Base-by-base conservation (phyloP, 352 stramenopile genomes). In the Phytophthora hibernalis region DNA sequence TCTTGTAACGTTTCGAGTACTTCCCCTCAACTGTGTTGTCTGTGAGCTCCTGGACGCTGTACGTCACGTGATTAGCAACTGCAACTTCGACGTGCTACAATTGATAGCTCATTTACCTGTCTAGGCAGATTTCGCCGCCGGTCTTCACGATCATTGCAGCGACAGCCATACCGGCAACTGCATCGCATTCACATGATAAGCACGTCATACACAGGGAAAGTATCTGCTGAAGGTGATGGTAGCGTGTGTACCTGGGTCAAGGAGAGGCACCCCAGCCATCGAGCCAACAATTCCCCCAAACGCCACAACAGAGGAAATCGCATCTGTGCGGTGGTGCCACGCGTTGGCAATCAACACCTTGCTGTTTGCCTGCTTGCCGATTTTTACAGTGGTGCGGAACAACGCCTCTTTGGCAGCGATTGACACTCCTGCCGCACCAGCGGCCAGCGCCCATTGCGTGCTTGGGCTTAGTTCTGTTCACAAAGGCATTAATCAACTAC, bases 291-390 rank as follows among this genome's bases (percentile, higher is more conserved):
- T 95, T 16, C 87, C 87, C 56, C 82, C 81, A 6, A 97, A 61
- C 2, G 91, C 90, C 1, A 97, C 83, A 16, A 97, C 66, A 0
- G 91, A 97, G n/a, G 91, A 97, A 40, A 97, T 92, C 2, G 91
- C 89, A 44, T 97, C 91, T 1, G 89, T 96, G 13, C 91, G 89
- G 56, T 97, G 91, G 56, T 99, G 97, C 96, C 96, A 99, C 7
- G 97, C 97, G 83, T 99, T 99, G 15, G 97, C 97, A 62, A 99
- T 98, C 38, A 99, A 77, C 18, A 99, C 93, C 57, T 96, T 96
- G 60, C 93, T 98, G 66, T 98, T 98, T 12, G 96, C 72, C 30
- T 88, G 71, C 72, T 98, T 85, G 9, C 92, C 97, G 12, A 99
- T 94, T 28, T 79, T 81, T 15, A 95, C 87, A 0, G 97, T 99